Evolutionary conservation across 2,329 filamentous ascomycete genomes (phyloP).

Genomic region (Trichoderma sp.): DNA sequence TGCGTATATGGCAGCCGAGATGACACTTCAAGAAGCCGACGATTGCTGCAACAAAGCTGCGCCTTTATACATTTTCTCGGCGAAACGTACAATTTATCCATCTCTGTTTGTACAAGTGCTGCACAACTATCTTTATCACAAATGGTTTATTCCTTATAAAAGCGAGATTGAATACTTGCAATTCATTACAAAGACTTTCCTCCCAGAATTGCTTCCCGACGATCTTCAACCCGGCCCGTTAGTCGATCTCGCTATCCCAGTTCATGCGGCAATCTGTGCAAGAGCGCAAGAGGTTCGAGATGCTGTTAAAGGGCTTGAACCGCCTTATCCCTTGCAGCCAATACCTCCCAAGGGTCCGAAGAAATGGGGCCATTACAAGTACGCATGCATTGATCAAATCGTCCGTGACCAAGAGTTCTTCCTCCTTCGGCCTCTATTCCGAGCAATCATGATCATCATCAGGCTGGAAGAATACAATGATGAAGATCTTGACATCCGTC

Average conservation of each 20-base stretch:
- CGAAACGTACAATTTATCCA: background rate
- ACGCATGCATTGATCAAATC: background rate
- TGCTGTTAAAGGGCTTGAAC: background rate
- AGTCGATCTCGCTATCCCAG: background rate
- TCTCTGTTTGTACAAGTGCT: background rate
- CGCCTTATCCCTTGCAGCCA: background rate
- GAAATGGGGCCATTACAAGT: background rate
- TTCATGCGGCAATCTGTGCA: background rate
- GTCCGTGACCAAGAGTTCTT: conserved; percentile 1
- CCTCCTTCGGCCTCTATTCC: background rate
- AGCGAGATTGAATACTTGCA: background rate
- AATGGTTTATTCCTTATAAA: background rate
- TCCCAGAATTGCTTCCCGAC: background rate
- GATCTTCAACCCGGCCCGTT: background rate
- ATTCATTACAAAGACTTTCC: conserved; percentile 17
- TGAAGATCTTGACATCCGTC: background rate
- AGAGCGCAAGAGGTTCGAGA: background rate
- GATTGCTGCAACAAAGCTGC: background rate
- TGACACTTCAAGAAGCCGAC: background rate
- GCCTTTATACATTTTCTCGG: background rate
- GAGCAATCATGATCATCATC: background rate
- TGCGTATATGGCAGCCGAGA: background rate
- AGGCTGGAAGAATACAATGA: background rate
- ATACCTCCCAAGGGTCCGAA: background rate
- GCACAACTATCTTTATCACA: background rate